Evolutionary conservation across 1,139 yeast genomes (phyloP).

Genomic region (Eremothecium coryli): DNA sequence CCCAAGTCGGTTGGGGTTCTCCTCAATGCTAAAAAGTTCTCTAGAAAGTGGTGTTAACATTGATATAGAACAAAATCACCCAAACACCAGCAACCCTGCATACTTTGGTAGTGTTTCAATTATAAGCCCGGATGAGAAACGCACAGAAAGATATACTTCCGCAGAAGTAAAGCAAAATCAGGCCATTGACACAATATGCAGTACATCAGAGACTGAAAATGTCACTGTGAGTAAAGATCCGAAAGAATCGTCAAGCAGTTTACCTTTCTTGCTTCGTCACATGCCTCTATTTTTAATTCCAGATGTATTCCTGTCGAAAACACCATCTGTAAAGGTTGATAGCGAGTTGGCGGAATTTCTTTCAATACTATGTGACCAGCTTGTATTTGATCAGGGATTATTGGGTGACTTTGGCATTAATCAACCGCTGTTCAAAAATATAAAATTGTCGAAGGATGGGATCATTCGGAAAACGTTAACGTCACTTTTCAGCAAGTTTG

Average conservation of each 20-base stretch:
- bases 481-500: slow-evolving; percentile 18
- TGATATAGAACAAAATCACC: slow-evolving; percentile 1
- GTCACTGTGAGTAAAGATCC: background rate
- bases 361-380: slow-evolving; percentile 33
- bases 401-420: slow-evolving; percentile 21
- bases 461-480: slow-evolving; percentile 17
- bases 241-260: slow-evolving; percentile 37
- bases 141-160: background rate
- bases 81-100: background rate
- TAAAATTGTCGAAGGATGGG: slow-evolving; percentile 17
- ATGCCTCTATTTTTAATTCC: slow-evolving; percentile 57
- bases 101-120: slow-evolving; percentile 1
- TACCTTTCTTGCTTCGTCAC: slow-evolving; percentile 56
- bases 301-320: slow-evolving; percentile 33
- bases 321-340: slow-evolving; percentile 20
- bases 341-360: slow-evolving; percentile 22
- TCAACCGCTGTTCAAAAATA: slow-evolving; percentile 15
- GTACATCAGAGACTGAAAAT: background rate
- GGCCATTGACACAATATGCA: background rate
- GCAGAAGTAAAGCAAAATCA: background rate
- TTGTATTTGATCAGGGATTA: slow-evolving; percentile 37
- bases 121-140: slow-evolving; percentile 1
- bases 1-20: slow-evolving; percentile 2
- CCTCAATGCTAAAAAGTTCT: background rate
- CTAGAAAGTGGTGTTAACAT: background rate